phyloP scores from a whole-genome alignment of 306 rosid species.

The Arachis stenosperma region DNA sequence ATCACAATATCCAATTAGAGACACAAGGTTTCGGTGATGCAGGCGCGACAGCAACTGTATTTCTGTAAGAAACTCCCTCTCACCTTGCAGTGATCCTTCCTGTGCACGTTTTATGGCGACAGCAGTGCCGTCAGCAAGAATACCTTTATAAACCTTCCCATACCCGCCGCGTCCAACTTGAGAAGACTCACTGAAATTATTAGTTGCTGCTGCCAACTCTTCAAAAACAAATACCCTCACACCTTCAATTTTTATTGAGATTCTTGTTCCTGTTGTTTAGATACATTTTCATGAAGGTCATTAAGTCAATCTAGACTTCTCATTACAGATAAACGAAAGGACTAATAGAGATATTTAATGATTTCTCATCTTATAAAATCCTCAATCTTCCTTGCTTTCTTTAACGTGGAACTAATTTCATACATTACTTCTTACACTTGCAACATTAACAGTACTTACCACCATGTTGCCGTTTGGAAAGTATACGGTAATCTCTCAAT shows the following conservation, averaged over 20 bases:
- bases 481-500: conserved; percentile 34
- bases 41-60: conserved; percentile 72
- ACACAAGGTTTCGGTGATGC: conserved; percentile 83
- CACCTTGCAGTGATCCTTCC: conserved; percentile 83
- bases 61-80: conserved; percentile 82
- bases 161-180: conserved; percentile 84
- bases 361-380: no score
- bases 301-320: neutral
- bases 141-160: conserved; percentile 80
- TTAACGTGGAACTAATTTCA: no score
- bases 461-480: conserved; percentile 53
- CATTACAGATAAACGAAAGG: neutral
- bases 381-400: no score
- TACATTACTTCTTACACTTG: no score
- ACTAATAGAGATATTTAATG: neutral
- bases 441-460: conserved; percentile 47
- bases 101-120: conserved; percentile 89
- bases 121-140: conserved; percentile 58
- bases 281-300: conserved; percentile 1
- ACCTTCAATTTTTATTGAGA: conserved; percentile 60
- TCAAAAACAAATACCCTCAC: conserved; percentile 57
- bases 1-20: conserved; percentile 79
- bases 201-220: conserved; percentile 70
- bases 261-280: conserved; percentile 56
- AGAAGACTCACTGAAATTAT: conserved; percentile 55